Evolutionary conservation across 208 protist genomes (phyloP).

Genomic region (Leptomonas seymouri): DNA sequence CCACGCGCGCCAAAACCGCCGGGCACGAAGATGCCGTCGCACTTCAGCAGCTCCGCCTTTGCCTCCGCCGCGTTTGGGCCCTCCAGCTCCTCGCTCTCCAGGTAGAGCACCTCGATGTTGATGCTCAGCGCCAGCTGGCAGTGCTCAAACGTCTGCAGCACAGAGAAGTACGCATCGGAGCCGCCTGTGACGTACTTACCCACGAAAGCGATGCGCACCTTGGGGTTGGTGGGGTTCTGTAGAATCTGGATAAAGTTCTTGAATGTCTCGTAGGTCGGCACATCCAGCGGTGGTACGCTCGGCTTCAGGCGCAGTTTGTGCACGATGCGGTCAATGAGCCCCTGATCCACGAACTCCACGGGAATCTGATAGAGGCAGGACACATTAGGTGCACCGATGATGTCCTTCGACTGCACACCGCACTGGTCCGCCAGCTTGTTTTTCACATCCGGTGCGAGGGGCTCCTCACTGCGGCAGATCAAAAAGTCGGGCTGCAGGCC

Average conservation of each 20-base stretch:
- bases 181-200: conserved; percentile 98
- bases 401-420: conserved; percentile 93
- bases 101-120: conserved; percentile 95
- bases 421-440: conserved; percentile 98
- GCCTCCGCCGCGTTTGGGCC: conserved; percentile 68
- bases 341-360: conserved; percentile 92
- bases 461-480: conserved; percentile 95
- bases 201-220: conserved; percentile 97
- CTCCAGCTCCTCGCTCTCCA: conserved; percentile 90
- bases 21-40: conserved; percentile 98
- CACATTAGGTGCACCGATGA: conserved; percentile 97
- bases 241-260: conserved; percentile 76
- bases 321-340: conserved; percentile 71
- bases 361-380: conserved; percentile 96
- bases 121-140: conserved; percentile 89
- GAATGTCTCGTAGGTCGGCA: conserved; percentile 81
- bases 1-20: conserved; percentile 99
- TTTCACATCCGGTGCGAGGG: conserved; percentile 74
- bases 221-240: conserved; percentile 70
- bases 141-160: conserved; percentile 98
- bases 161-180: conserved; percentile 98
- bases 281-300: conserved; percentile 43
- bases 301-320: conserved; percentile 79
- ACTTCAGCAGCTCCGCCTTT: conserved; percentile 65
- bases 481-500: conserved; percentile 99